These are phyloP conservation scores for Pyrenopolyporus hunteri DNA, from an alignment of 495 filamentous ascomycete species.

Conservation along the genomic window DNA sequence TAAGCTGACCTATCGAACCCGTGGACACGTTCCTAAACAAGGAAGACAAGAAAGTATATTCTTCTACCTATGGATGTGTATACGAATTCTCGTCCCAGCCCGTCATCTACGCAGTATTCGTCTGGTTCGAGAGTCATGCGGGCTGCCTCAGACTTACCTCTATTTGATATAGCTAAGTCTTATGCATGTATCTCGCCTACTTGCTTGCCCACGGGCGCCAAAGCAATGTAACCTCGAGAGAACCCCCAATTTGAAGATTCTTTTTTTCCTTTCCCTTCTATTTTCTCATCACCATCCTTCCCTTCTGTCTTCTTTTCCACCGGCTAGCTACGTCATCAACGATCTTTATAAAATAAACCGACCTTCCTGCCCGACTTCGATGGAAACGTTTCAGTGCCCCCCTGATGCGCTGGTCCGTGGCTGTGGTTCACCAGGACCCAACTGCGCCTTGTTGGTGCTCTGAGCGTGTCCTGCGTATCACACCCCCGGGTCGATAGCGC, in stretches of 20 bases:
- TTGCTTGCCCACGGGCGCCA: background rate
- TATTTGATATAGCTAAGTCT: too few species aligned
- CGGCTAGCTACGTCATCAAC: conserved; percentile 6
- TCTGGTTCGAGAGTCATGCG: conserved; percentile 22
- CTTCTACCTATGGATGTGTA: too few species aligned
- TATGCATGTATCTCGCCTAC: background rate
- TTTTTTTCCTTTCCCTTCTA: conserved; percentile 4
- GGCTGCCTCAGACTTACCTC: conserved; percentile 26
- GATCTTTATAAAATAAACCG: background rate
- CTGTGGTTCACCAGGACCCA: conserved; percentile 4
- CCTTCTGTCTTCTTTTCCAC: too few species aligned
- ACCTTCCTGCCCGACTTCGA: background rate
- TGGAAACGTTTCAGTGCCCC: conserved; percentile 21
- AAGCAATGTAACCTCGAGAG: conserved; percentile 6
- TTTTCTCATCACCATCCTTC: too few species aligned
- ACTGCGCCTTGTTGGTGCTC: conserved; percentile 25
- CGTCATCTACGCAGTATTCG: background rate
- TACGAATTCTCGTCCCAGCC: conserved; percentile 13
- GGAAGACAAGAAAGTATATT: too few species aligned
- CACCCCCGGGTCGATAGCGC: conserved; percentile 1
- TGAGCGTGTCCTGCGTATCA: background rate
- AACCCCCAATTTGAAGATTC: conserved; percentile 1
- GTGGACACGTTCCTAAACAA: background rate
- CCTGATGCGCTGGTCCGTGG: too few species aligned
- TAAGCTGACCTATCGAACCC: conserved; percentile 3